Percentiles rank a stretch among this genome's conserved stretches.
Evolutionary conservation across 2,329 filamentous ascomycete genomes (phyloP).

Genomic region (Fusarium poae): DNA sequence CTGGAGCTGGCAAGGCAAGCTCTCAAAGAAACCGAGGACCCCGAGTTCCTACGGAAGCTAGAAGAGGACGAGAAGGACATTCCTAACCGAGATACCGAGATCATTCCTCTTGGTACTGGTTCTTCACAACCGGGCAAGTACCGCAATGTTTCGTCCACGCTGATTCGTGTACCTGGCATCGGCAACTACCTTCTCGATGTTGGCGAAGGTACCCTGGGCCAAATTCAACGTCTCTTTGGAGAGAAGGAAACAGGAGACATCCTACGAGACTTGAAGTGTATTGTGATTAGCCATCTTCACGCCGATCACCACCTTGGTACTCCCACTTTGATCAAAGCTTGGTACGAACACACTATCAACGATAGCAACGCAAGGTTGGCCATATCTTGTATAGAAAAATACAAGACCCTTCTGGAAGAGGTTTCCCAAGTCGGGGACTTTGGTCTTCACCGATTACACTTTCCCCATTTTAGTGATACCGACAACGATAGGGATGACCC

Average conservation of each 20-base stretch:
- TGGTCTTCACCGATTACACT: conserved; percentile 69
- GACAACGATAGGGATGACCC: conserved; percentile 44
- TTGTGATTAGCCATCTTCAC: conserved; percentile 96
- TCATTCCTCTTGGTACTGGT: conserved; percentile 90
- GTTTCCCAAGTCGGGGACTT: conserved; percentile 83
- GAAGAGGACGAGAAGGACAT: conserved; percentile 71
- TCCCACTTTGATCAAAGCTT: conserved; percentile 83
- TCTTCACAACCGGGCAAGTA: conserved; percentile 93
- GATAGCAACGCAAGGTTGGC: conserved; percentile 64
- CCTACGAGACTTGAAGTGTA: conserved; percentile 80
- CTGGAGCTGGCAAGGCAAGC: conserved; percentile 66
- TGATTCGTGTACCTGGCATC: conserved; percentile 84
- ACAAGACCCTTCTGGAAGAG: conserved; percentile 83
- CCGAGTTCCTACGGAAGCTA: conserved; percentile 63
- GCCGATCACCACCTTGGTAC: conserved; percentile 96
- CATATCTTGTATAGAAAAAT: conserved; percentile 77
- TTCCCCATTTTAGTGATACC: conserved; percentile 49
- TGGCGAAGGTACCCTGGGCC: conserved; percentile 92
- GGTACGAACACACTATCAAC: conserved; percentile 70
- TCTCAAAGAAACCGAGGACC: conserved; percentile 56
- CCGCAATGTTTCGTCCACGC: conserved; percentile 91
- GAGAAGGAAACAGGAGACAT: conserved; percentile 75
- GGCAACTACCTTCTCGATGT: conserved; percentile 94
- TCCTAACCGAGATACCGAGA: conserved; percentile 80
- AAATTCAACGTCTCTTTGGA: conserved; percentile 80